Conservation (phyloP, 1,284 basidiomycete species). For the Heterobasidion occidentale region DNA sequence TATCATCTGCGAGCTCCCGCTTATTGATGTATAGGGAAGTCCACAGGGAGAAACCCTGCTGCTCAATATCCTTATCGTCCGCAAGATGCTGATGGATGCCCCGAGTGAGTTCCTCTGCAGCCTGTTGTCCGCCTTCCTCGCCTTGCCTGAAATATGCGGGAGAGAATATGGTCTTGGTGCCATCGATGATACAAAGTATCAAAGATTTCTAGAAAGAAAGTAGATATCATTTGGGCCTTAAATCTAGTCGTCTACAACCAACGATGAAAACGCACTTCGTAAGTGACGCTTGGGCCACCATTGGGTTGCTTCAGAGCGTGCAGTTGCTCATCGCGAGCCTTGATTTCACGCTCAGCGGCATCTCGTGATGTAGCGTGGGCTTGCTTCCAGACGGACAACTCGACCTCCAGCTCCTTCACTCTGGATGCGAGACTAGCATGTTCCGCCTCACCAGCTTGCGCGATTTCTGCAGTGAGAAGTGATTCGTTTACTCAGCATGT, state of each 20-base stretch:
- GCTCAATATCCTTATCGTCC: constrained; percentile 45
- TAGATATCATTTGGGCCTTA: background rate
- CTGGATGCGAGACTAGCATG: constrained; percentile 55
- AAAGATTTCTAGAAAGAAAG: constrained; percentile 40
- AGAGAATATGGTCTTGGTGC: constrained; percentile 61
- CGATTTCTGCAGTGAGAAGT: constrained; percentile 38
- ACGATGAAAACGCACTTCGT: background rate
- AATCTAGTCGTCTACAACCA: too few relatives aligned
- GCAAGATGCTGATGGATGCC: constrained; percentile 57
- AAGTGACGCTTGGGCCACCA: background rate
- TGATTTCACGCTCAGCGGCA: constrained; percentile 47
- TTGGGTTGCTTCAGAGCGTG: background rate
- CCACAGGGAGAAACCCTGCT: constrained; percentile 59
- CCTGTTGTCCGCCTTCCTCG: constrained; percentile 55
- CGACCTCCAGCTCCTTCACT: constrained; percentile 59
- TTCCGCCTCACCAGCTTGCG: constrained; percentile 50
- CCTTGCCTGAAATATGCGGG: constrained; percentile 51
- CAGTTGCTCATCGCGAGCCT: constrained; percentile 51
- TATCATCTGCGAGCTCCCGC: constrained; percentile 38
- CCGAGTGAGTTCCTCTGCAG: constrained; percentile 60
- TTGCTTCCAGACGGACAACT: constrained; percentile 62
- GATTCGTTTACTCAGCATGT: background rate
- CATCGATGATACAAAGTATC: constrained; percentile 68
- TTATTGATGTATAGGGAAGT: constrained; percentile 65
- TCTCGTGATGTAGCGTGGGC: constrained; percentile 54